These are phyloP conservation scores for Pseudozyma pruni DNA, from an alignment of 1,284 basidiomycete species.

Conservation along the genomic window DNA sequence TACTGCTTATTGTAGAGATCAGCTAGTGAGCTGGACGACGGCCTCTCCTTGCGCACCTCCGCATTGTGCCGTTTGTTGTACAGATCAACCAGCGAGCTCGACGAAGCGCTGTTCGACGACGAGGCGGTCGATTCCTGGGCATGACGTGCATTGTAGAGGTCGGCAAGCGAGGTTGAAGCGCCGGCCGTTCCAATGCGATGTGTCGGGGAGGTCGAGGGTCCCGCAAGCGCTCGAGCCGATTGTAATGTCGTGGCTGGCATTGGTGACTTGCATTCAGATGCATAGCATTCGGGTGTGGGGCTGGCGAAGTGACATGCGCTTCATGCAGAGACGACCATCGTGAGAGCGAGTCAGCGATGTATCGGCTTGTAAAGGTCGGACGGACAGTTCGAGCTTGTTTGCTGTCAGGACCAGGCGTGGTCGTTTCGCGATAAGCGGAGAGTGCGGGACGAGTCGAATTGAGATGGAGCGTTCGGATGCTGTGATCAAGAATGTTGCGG, in stretches of 20 bases:
- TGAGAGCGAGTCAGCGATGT: too few species aligned
- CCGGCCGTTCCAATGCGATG: not conserved
- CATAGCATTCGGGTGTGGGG: slow-evolving; percentile 5
- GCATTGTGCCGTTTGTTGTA: slow-evolving; percentile 9
- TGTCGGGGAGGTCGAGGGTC: not conserved
- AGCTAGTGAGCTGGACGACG: slow-evolving; percentile 10
- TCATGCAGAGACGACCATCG: too few species aligned
- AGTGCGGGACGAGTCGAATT: too few species aligned
- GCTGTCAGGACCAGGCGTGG: too few species aligned
- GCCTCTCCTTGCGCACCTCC: not conserved
- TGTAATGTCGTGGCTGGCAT: slow-evolving; percentile 13
- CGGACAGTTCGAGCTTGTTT: too few species aligned
- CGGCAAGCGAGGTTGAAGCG: slow-evolving; percentile 15
- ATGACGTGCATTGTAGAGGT: slow-evolving; percentile 31
- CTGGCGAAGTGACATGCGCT: too few species aligned
- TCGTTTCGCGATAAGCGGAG: too few species aligned
- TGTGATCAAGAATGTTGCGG: too few species aligned
- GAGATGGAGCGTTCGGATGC: too few species aligned
- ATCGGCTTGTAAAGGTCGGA: too few species aligned
- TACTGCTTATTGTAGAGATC: slow-evolving; percentile 27
- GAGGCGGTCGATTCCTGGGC: slow-evolving; percentile 10
- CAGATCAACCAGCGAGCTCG: slow-evolving; percentile 6
- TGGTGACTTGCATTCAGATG: slow-evolving; percentile 1
- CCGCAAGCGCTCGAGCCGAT: slow-evolving; percentile 7
- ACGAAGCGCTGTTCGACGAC: not conserved